Evolutionary conservation across 2,329 filamentous ascomycete genomes (phyloP).

Genomic region (Claviceps digitariae): DNA sequence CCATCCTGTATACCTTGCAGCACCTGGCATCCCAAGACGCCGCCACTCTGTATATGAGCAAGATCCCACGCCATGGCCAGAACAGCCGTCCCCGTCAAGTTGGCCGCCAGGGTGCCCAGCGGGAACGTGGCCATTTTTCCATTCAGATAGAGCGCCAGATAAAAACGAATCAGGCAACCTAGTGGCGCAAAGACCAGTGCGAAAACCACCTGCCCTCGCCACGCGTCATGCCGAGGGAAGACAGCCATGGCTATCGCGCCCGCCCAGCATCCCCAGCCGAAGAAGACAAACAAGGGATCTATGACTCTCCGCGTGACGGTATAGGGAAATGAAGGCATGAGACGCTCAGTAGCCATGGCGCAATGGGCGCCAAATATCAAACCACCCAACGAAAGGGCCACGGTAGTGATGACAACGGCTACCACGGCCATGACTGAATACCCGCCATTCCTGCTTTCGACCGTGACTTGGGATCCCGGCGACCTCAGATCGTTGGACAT

Average conservation of each 20-base stretch:
- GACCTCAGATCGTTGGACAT: slow-evolving; percentile 56
- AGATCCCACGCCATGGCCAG: slow-evolving; percentile 68
- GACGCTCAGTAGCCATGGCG: slow-evolving; percentile 45
- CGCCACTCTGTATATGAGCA: slow-evolving; percentile 49
- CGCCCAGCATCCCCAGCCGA: slow-evolving; percentile 66
- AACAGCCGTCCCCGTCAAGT: slow-evolving; percentile 62
- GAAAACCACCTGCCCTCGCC: slow-evolving; percentile 66
- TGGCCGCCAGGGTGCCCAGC: slow-evolving; percentile 73
- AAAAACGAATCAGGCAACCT: slow-evolving; percentile 66
- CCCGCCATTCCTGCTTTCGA: slow-evolving; percentile 47
- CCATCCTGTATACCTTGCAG: slow-evolving; percentile 54
- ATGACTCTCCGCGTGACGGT: slow-evolving; percentile 42
- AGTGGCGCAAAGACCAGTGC: slow-evolving; percentile 70
- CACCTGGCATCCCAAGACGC: slow-evolving; percentile 51
- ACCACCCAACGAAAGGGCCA: slow-evolving; percentile 55
- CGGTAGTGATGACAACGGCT: slow-evolving; percentile 59
- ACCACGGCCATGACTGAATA: slow-evolving; percentile 74
- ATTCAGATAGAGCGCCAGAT: slow-evolving; percentile 59
- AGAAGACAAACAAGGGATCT: slow-evolving; percentile 47
- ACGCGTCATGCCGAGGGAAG: slow-evolving; percentile 57
- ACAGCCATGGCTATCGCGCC: slow-evolving; percentile 59
- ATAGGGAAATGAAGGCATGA: slow-evolving; percentile 48
- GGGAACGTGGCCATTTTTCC: slow-evolving; percentile 54
- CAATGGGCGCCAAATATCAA: slow-evolving; percentile 63
- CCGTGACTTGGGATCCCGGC: slow-evolving; percentile 22